Percentiles rank a stretch among this genome's conserved stretches.
Evolutionary conservation across 2,329 filamentous ascomycete genomes (phyloP).

Genomic region (Celoporthe dispersa): DNA sequence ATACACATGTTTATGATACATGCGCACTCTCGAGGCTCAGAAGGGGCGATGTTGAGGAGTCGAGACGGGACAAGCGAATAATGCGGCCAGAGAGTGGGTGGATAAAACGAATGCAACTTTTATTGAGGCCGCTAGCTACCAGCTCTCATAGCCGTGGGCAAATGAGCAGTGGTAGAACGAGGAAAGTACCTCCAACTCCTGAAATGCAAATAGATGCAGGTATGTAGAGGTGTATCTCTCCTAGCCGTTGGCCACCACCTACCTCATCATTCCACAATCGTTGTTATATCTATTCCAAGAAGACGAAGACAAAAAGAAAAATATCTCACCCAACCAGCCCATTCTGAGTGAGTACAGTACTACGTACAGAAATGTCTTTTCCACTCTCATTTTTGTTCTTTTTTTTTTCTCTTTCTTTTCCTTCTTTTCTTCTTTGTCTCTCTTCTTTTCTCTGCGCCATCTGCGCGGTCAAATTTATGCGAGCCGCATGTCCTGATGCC

Average conservation of each 20-base stretch:
- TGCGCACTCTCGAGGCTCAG: not conserved
- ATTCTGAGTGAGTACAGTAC: not conserved
- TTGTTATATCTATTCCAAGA: not conserved
- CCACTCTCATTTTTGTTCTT: not conserved
- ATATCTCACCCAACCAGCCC: not conserved
- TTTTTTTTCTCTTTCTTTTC: not conserved
- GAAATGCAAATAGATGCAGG: constrained; percentile 1
- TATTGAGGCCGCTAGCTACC: not conserved
- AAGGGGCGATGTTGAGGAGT: not conserved
- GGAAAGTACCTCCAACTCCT: not conserved
- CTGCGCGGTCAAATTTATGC: not conserved
- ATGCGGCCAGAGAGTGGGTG: not conserved
- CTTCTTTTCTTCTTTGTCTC: not conserved
- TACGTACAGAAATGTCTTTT: not conserved
- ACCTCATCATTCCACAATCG: not conserved
- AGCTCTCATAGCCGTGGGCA: not conserved
- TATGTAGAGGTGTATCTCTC: not conserved
- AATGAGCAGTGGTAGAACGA: not conserved
- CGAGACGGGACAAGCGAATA: not conserved
- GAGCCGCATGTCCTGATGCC: not conserved
- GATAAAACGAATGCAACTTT: not conserved
- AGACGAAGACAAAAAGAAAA: not conserved
- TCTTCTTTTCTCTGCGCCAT: not conserved
- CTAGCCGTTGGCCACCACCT: not conserved
- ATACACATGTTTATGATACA: not conserved